Conservation (phyloP, 257 asterid genomes). For the Salvia hispanica region DNA sequence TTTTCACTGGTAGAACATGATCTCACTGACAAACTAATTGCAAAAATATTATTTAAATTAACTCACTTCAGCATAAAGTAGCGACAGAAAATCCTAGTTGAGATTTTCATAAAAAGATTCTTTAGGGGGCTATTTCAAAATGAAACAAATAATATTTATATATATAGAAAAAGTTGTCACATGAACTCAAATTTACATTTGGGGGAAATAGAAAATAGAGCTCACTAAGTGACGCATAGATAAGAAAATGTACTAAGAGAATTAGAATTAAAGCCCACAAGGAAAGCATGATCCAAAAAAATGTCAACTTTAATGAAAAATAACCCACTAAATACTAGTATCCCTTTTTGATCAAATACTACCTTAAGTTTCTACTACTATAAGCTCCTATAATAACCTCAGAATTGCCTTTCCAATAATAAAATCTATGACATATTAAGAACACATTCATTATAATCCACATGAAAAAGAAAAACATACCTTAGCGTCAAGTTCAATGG, state of each 20-base stretch:
- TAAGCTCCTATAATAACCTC: not conserved
- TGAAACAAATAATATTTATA: not conserved
- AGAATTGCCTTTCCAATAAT: not conserved
- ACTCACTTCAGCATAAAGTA: conserved; percentile 4
- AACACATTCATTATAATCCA: conserved; percentile 15
- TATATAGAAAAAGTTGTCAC: not conserved
- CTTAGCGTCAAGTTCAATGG: conserved; percentile 73
- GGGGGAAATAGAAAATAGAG: too few species aligned
- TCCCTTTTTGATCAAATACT: not conserved
- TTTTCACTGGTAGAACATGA: conserved; percentile 15
- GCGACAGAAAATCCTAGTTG: conserved; percentile 7
- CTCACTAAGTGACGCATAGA: too few species aligned
- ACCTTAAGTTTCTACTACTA: not conserved
- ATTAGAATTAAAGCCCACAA: conserved; percentile 1
- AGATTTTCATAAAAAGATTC: conserved; percentile 1
- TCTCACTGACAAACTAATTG: conserved; percentile 4
- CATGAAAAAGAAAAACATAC: conserved; percentile 41
- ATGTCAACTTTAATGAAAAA: too few species aligned
- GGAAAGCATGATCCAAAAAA: not conserved
- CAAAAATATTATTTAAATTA: conserved; percentile 5
- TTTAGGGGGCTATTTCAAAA: not conserved
- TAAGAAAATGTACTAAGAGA: not conserved
- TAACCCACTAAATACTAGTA: too few species aligned
- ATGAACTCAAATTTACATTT: not conserved
- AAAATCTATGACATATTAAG: conserved; percentile 16